Evolutionary conservation across 1,139 yeast species (phyloP).

Genomic region (Suhomyces bribrorum): DNA sequence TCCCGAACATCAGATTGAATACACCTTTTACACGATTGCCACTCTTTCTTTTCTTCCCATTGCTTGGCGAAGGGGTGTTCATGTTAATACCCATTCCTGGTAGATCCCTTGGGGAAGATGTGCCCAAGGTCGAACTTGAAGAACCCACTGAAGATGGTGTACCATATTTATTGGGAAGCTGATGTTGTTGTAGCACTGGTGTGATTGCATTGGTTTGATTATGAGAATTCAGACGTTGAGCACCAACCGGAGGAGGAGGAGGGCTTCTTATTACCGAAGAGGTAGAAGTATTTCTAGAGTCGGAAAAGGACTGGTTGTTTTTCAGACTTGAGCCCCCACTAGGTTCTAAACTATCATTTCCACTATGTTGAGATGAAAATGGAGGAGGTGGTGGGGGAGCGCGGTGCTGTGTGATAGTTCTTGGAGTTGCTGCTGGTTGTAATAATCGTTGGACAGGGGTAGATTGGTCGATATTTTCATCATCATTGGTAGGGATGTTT

Average conservation of each 20-base stretch:
- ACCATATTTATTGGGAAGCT: constrained; percentile 14
- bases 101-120: constrained; percentile 27
- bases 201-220: constrained; percentile 40
- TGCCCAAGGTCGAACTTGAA: constrained; percentile 14
- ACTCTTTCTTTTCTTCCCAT: constrained; percentile 34
- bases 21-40: constrained; percentile 45
- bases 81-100: constrained; percentile 26
- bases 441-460: constrained; percentile 8
- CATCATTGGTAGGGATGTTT: constrained; percentile 38
- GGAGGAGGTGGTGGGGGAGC: constrained; percentile 10
- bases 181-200: constrained; percentile 28
- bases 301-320: constrained; percentile 1
- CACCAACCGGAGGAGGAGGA: constrained; percentile 8
- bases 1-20: constrained; percentile 44
- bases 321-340: not conserved
- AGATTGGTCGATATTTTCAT: constrained; percentile 34
- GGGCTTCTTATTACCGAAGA: constrained; percentile 29
- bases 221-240: constrained; percentile 14
- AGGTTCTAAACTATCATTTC: constrained; percentile 1
- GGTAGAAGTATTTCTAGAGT: constrained; percentile 19
- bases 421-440: constrained; percentile 5
- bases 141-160: constrained; percentile 16
- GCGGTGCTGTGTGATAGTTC: constrained; percentile 1
- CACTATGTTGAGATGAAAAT: not conserved
- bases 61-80: constrained; percentile 11